Evolutionary conservation across 495 filamentous ascomycete species (phyloP).

Genomic region (Podospora tetraspora): DNA sequence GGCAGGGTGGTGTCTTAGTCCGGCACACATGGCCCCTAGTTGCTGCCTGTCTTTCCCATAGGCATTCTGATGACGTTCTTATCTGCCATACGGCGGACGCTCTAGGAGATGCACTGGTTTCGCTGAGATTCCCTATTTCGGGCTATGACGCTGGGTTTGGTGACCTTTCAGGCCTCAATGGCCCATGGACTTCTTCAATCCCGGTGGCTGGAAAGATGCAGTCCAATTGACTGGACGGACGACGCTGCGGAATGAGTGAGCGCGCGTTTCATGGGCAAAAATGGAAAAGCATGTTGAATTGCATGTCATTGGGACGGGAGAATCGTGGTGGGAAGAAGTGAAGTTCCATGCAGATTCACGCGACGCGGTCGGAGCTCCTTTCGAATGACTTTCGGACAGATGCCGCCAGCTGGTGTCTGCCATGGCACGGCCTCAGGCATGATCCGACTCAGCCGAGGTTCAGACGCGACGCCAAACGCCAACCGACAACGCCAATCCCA

Average conservation of each 20-base stretch:
- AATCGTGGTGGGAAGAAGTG: not conserved
- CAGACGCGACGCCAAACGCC: not conserved
- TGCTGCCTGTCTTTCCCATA: not conserved
- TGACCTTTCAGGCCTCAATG: not conserved
- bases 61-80: not conserved
- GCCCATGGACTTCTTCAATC: not conserved
- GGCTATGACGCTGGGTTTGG: not conserved
- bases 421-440: not conserved
- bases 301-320: not conserved
- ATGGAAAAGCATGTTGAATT: not conserved
- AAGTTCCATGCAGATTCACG: not conserved
- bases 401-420: not conserved
- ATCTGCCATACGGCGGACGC: not conserved
- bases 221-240: not conserved
- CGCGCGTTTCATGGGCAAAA: not conserved
- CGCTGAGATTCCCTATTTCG: not conserved
- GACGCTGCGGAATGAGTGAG: not conserved
- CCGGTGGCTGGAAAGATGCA: not conserved
- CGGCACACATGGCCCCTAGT: not conserved
- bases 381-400: not conserved
- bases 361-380: not conserved
- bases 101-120: not conserved
- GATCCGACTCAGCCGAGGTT: not conserved
- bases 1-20: not conserved
- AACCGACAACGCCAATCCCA: constrained; percentile 6